phyloP scores from a whole-genome alignment of 495 filamentous ascomycete species.

The Aspergillus incahuasiensis region DNA sequence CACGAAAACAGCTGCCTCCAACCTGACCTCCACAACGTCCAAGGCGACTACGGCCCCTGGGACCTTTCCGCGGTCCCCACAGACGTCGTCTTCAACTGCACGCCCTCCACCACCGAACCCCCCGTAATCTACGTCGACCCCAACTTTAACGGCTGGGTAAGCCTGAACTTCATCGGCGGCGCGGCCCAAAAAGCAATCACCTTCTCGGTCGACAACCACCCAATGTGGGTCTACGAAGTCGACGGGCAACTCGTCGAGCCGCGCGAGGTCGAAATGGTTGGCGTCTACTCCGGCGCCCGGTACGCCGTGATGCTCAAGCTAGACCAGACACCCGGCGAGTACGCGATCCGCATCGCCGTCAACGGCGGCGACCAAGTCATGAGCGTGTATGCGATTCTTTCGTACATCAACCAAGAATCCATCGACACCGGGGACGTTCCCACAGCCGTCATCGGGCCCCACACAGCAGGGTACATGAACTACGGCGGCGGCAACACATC shows the following conservation, averaged over 20 bases:
- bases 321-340: conserved; percentile 27
- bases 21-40: conserved; percentile 7
- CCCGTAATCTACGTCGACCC: conserved; percentile 36
- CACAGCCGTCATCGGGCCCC: neutral
- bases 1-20: conserved; percentile 6
- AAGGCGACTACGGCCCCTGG: conserved; percentile 6
- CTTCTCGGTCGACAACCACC: conserved; percentile 42
- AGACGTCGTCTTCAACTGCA: conserved; percentile 35
- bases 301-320: conserved; percentile 35
- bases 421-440: neutral
- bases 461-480: conserved; percentile 33
- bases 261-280: conserved; percentile 23
- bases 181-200: conserved; percentile 30
- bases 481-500: conserved; percentile 34
- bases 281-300: conserved; percentile 33
- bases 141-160: conserved; percentile 32
- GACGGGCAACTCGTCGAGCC: conserved; percentile 38
- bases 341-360: conserved; percentile 31
- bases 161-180: conserved; percentile 45
- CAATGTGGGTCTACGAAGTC: conserved; percentile 39
- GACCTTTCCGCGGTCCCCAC: conserved; percentile 29
- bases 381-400: conserved; percentile 27
- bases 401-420: conserved; percentile 21
- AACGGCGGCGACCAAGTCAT: conserved; percentile 31
- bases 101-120: conserved; percentile 23